Evolutionary conservation across 2,329 filamentous ascomycete species (phyloP), one percentile per base, ranked within the genome.

Genomic region (Ceratocystis diversiconidia): DNA sequence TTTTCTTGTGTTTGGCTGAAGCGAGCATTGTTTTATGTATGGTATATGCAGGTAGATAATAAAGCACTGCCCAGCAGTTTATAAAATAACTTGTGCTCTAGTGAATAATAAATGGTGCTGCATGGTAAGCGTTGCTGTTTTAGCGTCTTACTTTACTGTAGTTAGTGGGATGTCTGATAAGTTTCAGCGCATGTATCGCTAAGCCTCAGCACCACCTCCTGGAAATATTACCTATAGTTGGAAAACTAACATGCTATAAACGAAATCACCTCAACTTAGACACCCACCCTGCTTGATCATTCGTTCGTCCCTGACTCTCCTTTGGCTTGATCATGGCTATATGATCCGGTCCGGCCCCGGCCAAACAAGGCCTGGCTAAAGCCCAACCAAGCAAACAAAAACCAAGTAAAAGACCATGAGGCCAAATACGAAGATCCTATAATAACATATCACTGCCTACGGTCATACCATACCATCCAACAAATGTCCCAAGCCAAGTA

Each of bases 351-450:
- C 22, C 19, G 22, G 6, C n/a, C 7, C 22, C 36, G 36, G 36
- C 36, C 5, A 17, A 15, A 10, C 22, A 25, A 52, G 15, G 22
- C 22, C 10, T 10, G 22, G 48, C 48, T 50, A 50, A 19, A 52
- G n/a, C n/a, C n/a, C 10, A 25, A 12, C 22, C 46, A n/a, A 50
- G 46, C 46, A 50, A n/a, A 8, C 6, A 12, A 19, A 59, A 19
- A 59, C 7, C 50, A 55, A 57, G 22, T 12, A 30, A n/a, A 36
- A 59, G 36, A 41, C 10, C 36, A 41, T 15, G 10, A n/a, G 28
- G 28, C 55, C 28, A 30, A 59, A 59, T 59, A 59, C 28, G 55
- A 59, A 32, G 55, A 59, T 59, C 55, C 28, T 59, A 19, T 59
- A 36, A n/a, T 19, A 59, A 19, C 55, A 59, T n/a, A n/a, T 36